A percentile compares a stretch with the other conserved stretches of the same genome.
Evolutionary conservation across 257 asterid species (phyloP).

Genomic region (Scutellaria galericulata): DNA sequence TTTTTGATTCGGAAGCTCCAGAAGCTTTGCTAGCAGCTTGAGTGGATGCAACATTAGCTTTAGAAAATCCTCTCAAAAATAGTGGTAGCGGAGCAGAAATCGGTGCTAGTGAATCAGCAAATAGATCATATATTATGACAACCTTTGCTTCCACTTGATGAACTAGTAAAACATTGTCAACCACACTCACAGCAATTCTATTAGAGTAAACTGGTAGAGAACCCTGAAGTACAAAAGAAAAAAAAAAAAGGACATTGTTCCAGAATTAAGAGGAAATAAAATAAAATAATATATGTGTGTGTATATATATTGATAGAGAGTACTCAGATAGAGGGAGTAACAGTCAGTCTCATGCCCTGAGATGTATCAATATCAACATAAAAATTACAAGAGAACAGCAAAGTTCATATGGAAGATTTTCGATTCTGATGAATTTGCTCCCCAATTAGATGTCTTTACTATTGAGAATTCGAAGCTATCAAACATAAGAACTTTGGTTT

Average conservation of each 20-base stretch:
- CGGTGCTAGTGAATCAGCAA: conserved; percentile 75
- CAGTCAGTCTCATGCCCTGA: neutral
- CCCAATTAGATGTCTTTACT: neutral
- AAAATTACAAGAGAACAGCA: conserved; percentile 2
- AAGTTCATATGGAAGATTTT: neutral
- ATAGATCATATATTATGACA: conserved; percentile 80
- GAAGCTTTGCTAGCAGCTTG: conserved; percentile 48
- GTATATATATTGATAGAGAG: conserved; percentile 12
- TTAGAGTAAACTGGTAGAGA: conserved; percentile 85
- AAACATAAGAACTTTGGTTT: conserved; percentile 12
- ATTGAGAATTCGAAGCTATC: neutral
- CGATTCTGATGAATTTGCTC: neutral
- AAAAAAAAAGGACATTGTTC: conserved; percentile 27
- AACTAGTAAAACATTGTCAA: conserved; percentile 86
- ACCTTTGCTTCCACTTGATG: conserved; percentile 98
- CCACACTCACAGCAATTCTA: conserved; percentile 72
- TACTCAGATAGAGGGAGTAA: neutral
- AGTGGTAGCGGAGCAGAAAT: conserved; percentile 97
- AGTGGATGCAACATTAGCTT: conserved; percentile 53
- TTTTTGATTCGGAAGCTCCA: conserved; percentile 49
- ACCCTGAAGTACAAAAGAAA: conserved; percentile 61
- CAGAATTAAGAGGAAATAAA: conserved; percentile 17
- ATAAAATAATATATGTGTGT: too few relatives aligned
- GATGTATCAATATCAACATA: conserved; percentile 10
- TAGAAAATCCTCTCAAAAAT: conserved; percentile 70